These are phyloP conservation scores for Phycomyces nitens DNA, from an alignment of 192 early-diverging fungal genomes.

Conservation along the genomic window DNA sequence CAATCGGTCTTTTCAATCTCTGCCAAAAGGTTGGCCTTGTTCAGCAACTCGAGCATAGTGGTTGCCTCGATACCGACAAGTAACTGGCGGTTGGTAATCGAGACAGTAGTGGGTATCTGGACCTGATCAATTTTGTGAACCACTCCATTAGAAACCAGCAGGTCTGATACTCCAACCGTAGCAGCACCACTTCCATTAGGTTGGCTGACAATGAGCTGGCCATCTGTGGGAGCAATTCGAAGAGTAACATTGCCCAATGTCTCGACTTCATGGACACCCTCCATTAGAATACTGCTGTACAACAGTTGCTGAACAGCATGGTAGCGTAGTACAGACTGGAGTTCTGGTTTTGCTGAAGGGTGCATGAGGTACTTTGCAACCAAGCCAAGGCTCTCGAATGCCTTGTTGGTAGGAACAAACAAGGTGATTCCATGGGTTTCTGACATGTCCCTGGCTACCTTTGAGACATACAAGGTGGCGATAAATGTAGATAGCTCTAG, in stretches of 20 bases:
- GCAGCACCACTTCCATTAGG: neutral
- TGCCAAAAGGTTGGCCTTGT: constrained; percentile 37
- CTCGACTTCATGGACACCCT: constrained; percentile 12
- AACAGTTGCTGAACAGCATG: constrained; percentile 41
- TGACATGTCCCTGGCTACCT: constrained; percentile 7
- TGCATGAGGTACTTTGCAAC: constrained; percentile 55
- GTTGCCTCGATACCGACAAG: constrained; percentile 41
- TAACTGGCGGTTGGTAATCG: constrained; percentile 41
- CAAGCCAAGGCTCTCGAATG: constrained; percentile 56
- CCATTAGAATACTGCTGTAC: constrained; percentile 38
- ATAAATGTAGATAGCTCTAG: constrained; percentile 34
- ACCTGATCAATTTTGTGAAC: constrained; percentile 44
- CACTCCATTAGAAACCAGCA: constrained; percentile 46
- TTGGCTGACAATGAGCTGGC: neutral
- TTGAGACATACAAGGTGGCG: constrained; percentile 26
- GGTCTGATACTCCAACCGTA: constrained; percentile 22
- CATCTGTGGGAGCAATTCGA: constrained; percentile 20
- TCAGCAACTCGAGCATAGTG: constrained; percentile 36
- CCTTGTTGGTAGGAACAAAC: constrained; percentile 58
- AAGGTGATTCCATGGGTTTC: constrained; percentile 40
- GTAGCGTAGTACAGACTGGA: constrained; percentile 42
- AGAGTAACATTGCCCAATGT: constrained; percentile 41
- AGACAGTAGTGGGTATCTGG: constrained; percentile 38
- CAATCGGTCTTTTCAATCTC: constrained; percentile 30
- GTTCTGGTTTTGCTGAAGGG: constrained; percentile 33